A percentile compares a stretch with the other conserved stretches of the same genome.
Evolutionary conservation across 2,329 filamentous ascomycete species (phyloP).

Genomic region (Penicillium concentricum): DNA sequence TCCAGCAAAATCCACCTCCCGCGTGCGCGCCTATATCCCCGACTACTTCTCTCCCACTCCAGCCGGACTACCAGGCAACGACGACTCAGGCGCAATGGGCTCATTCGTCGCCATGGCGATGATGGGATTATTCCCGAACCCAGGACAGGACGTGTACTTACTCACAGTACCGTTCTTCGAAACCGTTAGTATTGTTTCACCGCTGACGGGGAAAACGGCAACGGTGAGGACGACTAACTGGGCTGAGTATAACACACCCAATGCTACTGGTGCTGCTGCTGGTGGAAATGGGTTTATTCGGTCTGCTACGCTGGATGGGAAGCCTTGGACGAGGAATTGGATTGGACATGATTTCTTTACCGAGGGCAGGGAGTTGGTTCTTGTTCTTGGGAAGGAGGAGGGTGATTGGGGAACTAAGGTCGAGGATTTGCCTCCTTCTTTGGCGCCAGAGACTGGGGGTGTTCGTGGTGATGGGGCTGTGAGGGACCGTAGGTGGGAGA

Average conservation of each 20-base stretch:
- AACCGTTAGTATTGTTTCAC: slow-evolving; percentile 57
- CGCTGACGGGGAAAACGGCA: slow-evolving; percentile 59
- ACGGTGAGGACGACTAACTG: slow-evolving; percentile 58
- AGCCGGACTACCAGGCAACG: slow-evolving; percentile 64
- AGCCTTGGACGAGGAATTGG: slow-evolving; percentile 63
- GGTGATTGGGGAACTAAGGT: slow-evolving; percentile 63
- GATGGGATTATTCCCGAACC: slow-evolving; percentile 69
- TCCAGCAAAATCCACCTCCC: slow-evolving; percentile 51
- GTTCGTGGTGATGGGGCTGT: neutral
- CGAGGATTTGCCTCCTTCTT: slow-evolving; percentile 63
- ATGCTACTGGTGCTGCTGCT: slow-evolving; percentile 53
- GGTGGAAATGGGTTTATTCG: slow-evolving; percentile 65
- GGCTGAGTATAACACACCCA: slow-evolving; percentile 39
- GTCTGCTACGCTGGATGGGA: slow-evolving; percentile 62
- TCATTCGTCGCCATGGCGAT: slow-evolving; percentile 64
- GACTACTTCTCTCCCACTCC: slow-evolving; percentile 57
- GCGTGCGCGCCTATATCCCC: slow-evolving; percentile 65
- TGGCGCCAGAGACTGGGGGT: slow-evolving; percentile 10
- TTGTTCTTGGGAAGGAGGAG: slow-evolving; percentile 61
- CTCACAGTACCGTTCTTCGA: slow-evolving; percentile 67
- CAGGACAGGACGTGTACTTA: slow-evolving; percentile 67
- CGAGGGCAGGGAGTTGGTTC: slow-evolving; percentile 62
- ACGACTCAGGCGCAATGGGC: slow-evolving; percentile 69
- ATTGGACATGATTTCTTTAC: slow-evolving; percentile 67
- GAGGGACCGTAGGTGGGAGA: neutral